Base-by-base conservation (phyloP, 176 grass and related monocot genomes). In the Aegilops speltoides region DNA sequence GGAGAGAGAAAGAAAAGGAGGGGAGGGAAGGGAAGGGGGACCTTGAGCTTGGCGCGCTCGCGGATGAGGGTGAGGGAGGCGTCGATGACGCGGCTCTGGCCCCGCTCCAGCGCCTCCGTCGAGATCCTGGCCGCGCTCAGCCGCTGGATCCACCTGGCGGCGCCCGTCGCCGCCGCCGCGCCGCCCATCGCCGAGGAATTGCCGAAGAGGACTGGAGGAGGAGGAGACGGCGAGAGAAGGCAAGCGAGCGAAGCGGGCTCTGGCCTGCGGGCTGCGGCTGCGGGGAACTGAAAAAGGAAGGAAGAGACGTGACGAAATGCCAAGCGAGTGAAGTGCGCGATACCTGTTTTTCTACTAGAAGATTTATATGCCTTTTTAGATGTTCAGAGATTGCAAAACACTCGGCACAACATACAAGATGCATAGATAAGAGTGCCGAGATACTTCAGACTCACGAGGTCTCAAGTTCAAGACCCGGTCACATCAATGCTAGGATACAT, bases 51-150 rank as follows among this genome's bases (percentile, higher is more conserved):
- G 72, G 94, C 94, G 41, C 97, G 88, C 87, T 98, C 97, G 48
- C 97, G 94, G 79, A 98, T 98, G 62, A 98, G 92, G 79, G 97
- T 98, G 79, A 98, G 93, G 64, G 97, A 98, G 79, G 97, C 92
- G 69, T 98, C 94, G 76, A 98, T 93, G 87, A 98, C 94, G 73
- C 97, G 97, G 76, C 72, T 88, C 86, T 96, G 97, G 3, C 97
- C 97, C 16, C 90, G 90, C 76, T 96, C 92, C 59, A 98, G 72
- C 77, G 91, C 86, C 52, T 89, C 85, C 45, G 93, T 6, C n/a
- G 94, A 82, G 16, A 96, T 82, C 50, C 87, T 95, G 43, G 82
- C 91, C 7, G 89, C 33, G 85, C 96, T 91, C 68, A 94, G 77
- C 28, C 89, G 90, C 86, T 63, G 93, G 31, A 93, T 71, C 96